These are phyloP conservation scores for Amaranthus hypochondriacus DNA, from an alignment of 148 eudicot genomes.

Conservation along the genomic window DNA sequence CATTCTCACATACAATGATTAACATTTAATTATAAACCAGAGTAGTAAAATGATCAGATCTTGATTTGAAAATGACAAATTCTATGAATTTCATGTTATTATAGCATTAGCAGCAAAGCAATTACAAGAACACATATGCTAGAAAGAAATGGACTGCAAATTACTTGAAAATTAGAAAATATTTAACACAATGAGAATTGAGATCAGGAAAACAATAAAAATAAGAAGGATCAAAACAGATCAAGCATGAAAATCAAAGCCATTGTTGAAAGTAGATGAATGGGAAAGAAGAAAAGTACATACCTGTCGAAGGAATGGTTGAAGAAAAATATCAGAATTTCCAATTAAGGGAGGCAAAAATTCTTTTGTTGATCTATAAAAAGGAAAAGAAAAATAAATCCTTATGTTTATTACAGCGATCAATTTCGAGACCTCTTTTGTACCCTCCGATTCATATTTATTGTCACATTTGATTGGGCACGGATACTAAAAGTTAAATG, in stretches of 20 bases:
- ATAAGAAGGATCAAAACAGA: constrained; percentile 4
- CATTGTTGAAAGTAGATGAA: not conserved
- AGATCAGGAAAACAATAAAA: not conserved
- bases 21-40: not conserved
- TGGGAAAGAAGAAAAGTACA: not conserved
- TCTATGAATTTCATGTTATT: not conserved
- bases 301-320: constrained; percentile 11
- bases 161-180: not conserved
- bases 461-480: too few species aligned
- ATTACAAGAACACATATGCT: not conserved
- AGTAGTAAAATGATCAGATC: not conserved
- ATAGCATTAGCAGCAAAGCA: not conserved
- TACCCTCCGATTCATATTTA: too few species aligned
- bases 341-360: not conserved
- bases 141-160: not conserved
- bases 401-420: not conserved
- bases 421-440: not conserved
- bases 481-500: too few species aligned
- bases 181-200: not conserved
- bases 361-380: not conserved
- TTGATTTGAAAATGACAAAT: not conserved
- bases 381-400: not conserved
- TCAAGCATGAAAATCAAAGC: not conserved
- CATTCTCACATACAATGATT: not conserved
- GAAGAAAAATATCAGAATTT: not conserved